phyloP scores from a whole-genome alignment of 805 yeast species.

The Monosporozyma unispora region DNA sequence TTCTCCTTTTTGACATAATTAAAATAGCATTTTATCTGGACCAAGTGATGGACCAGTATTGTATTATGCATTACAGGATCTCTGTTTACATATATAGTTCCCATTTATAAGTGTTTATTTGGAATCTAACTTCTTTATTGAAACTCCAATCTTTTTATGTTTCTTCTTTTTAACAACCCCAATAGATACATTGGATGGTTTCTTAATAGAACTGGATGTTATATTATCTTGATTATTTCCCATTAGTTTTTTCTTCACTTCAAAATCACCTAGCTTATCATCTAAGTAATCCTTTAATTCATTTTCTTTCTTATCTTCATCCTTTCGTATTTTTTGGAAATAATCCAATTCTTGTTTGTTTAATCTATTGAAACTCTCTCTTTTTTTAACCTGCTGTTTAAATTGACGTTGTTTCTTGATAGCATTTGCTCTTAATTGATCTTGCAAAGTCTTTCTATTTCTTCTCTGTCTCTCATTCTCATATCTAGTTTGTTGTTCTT shows the following conservation, averaged over 20 bases:
- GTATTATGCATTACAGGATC: no score
- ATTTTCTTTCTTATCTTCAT: constrained; percentile 6
- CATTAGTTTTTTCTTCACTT: constrained; percentile 3
- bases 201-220: background rate
- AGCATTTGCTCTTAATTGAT: constrained; percentile 24
- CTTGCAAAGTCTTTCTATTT: constrained; percentile 23
- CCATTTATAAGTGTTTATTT: background rate
- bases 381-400: constrained; percentile 16
- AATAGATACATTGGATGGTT: background rate
- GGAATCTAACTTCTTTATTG: constrained; percentile 5
- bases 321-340: constrained; percentile 7
- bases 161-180: constrained; percentile 6
- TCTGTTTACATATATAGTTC: background rate
- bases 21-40: no score
- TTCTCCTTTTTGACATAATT: background rate
- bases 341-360: constrained; percentile 18
- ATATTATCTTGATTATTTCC: background rate
- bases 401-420: constrained; percentile 21
- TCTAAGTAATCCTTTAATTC: constrained; percentile 6
- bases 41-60: no score
- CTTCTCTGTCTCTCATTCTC: constrained; percentile 17
- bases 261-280: constrained; percentile 3
- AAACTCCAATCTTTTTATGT: constrained; percentile 4
- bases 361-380: constrained; percentile 25
- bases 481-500: constrained; percentile 13